Evolutionary conservation across 768 basidiomycete genomes (phyloP).

Genomic region (Agaricus blazei): DNA sequence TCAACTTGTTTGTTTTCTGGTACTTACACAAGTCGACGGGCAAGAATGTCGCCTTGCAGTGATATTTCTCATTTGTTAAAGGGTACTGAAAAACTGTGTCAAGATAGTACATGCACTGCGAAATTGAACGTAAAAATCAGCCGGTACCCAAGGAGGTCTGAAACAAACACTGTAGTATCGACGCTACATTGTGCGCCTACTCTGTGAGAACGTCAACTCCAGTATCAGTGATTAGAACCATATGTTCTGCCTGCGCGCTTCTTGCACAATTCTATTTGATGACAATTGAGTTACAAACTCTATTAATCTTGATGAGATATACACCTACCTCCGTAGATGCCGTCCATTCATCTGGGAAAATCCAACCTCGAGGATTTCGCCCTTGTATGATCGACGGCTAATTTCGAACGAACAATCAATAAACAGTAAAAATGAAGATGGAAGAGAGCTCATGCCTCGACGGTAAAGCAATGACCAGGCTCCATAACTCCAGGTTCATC

Average conservation of each 20-base stretch:
- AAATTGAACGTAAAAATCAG: neutral
- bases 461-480: slow-evolving; percentile 89
- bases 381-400: slow-evolving; percentile 82
- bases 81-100: neutral
- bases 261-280: slow-evolving; percentile 65
- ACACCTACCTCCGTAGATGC: slow-evolving; percentile 73
- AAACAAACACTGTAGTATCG: neutral
- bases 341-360: slow-evolving; percentile 93
- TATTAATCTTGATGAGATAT: neutral
- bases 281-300: neutral
- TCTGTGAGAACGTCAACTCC: slow-evolving; percentile 77
- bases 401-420: neutral
- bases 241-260: slow-evolving; percentile 85
- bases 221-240: slow-evolving; percentile 73
- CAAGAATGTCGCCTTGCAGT: too few relatives aligned
- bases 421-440: neutral
- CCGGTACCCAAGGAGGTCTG: neutral
- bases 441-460: slow-evolving; percentile 52
- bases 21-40: too few relatives aligned
- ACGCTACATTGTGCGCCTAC: slow-evolving; percentile 8
- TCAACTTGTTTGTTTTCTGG: too few relatives aligned
- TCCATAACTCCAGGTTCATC: slow-evolving; percentile 78
- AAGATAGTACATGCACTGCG: too few relatives aligned
- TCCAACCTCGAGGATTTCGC: slow-evolving; percentile 56
- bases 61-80: neutral